phyloP scores from a whole-genome alignment of 2,329 filamentous ascomycete genomes.

The Fusarium sp. region DNA sequence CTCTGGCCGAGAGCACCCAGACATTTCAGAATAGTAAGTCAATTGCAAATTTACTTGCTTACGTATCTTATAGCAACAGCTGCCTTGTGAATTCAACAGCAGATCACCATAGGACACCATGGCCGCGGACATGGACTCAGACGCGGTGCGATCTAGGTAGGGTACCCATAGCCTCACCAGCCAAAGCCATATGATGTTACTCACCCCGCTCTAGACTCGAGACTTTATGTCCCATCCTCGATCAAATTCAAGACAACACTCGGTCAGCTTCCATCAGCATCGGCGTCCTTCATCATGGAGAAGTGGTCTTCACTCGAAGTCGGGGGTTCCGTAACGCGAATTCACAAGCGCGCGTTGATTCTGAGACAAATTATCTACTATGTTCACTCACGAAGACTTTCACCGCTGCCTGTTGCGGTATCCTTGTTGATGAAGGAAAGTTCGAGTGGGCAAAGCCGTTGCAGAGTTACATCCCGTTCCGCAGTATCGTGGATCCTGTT shows the following conservation, averaged over 20 bases:
- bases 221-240: rapidly evolving
- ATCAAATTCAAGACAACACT: neutral
- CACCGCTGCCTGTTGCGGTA: neutral
- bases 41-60: neutral
- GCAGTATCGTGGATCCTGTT: neutral
- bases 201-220: neutral
- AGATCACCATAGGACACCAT: neutral
- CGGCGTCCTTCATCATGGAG: neutral
- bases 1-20: neutral
- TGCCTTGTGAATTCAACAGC: neutral
- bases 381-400: neutral
- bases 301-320: neutral
- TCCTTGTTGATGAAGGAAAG: neutral
- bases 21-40: neutral
- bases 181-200: neutral
- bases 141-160: neutral
- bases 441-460: neutral
- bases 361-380: rapidly evolving
- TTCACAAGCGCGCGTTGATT: neutral
- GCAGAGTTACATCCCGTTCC: neutral
- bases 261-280: neutral
- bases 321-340: neutral
- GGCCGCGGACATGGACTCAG: neutral
- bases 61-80: rapidly evolving
- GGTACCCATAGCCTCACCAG: neutral